phyloP scores from a whole-genome alignment of 768 basidiomycete species.

The Termitomyces sp. region DNA sequence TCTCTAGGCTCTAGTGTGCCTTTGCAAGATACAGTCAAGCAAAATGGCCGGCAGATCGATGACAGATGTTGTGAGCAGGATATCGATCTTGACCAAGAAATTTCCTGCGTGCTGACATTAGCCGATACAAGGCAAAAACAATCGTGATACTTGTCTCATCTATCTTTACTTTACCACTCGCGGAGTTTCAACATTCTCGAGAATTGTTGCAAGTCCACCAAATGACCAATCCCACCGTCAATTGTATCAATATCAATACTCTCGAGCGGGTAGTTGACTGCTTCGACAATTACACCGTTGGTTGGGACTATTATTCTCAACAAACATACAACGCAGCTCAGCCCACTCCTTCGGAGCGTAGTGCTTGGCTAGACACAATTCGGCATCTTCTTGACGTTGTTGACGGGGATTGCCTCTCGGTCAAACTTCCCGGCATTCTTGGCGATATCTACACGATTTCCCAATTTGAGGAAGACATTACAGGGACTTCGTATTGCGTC shows the following conservation, averaged over 20 bases:
- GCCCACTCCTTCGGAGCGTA: slow-evolving; percentile 22
- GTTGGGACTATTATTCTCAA: slow-evolving; percentile 22
- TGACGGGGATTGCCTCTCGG: slow-evolving; percentile 26
- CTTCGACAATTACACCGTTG: slow-evolving; percentile 29
- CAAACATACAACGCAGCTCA: slow-evolving; percentile 28
- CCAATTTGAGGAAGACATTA: slow-evolving; percentile 19
- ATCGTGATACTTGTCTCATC: not conserved
- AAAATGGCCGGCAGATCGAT: not conserved
- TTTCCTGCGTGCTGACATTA: not conserved
- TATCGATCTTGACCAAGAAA: not conserved
- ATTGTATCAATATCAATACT: slow-evolving; percentile 3
- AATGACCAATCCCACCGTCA: not conserved
- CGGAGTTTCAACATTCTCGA: not conserved
- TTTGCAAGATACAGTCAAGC: not conserved
- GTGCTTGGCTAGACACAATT: slow-evolving; percentile 24
- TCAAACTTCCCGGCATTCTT: slow-evolving; percentile 24
- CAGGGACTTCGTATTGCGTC: slow-evolving; percentile 26
- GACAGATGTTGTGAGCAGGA: not conserved
- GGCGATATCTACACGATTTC: slow-evolving; percentile 22
- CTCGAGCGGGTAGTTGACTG: slow-evolving; percentile 18
- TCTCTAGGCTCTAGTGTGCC: no score
- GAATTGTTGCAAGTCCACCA: not conserved
- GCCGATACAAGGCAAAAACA: not conserved
- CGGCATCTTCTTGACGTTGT: slow-evolving; percentile 22
- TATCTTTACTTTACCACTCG: not conserved